A percentile compares a stretch with the other conserved stretches of the same genome.
Conservation (phyloP, 805 yeast species). For the Lachancea thermotolerans region DNA sequence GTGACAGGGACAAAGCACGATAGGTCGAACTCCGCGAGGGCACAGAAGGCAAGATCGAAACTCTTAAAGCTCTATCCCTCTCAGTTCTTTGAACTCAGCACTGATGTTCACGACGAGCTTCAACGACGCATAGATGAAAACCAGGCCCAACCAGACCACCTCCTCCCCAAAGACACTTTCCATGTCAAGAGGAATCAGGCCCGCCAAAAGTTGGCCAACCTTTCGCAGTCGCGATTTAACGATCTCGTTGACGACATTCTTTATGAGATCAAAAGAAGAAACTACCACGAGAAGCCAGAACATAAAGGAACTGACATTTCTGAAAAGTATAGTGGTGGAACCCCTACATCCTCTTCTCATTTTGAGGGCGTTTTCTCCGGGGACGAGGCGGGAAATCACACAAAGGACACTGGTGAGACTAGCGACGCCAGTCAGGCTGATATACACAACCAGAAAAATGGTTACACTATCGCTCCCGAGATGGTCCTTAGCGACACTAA, state of each 20-base stretch:
- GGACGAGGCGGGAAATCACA: not conserved
- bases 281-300: constrained; percentile 36
- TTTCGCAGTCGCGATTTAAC: constrained; percentile 75
- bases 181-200: constrained; percentile 96
- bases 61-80: constrained; percentile 68
- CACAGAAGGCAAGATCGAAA: constrained; percentile 79
- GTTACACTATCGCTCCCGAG: too few relatives aligned
- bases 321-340: too few relatives aligned
- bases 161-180: constrained; percentile 64
- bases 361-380: not conserved
- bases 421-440: too few relatives aligned
- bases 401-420: too few relatives aligned
- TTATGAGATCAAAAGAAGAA: constrained; percentile 77
- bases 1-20: constrained; percentile 26
- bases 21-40: constrained; percentile 40
- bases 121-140: constrained; percentile 65
- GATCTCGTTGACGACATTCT: constrained; percentile 87
- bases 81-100: constrained; percentile 84
- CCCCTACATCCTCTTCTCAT: too few relatives aligned
- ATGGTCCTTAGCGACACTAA: too few relatives aligned
- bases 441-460: too few relatives aligned
- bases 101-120: constrained; percentile 92
- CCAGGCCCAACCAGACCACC: constrained; percentile 50
- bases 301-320: not conserved
- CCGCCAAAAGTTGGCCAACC: constrained; percentile 77